Base-by-base conservation (phyloP, 176 grass and related monocot genomes). In the Carex pumila region DNA sequence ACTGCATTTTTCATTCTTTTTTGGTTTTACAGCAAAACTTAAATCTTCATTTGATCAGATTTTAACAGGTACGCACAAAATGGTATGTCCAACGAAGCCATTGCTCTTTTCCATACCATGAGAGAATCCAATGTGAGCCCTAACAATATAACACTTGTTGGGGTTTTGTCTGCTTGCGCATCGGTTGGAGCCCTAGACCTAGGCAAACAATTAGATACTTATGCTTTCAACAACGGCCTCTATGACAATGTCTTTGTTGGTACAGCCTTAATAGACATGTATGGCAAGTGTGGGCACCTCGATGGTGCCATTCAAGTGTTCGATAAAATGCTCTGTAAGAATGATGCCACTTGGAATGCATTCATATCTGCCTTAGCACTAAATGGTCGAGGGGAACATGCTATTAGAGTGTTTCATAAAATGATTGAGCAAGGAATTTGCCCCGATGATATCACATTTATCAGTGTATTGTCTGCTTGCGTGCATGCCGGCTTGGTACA, bases 191-290 rank as follows among this genome's bases (percentile, higher is more conserved):
- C 92, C 50, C 67, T 98, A 63, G 89, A 94, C 67, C 84, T 98
- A 50, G 95, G 95, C 41, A 49, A 57, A 58, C 78, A 87, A 79
- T 30, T 98, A 47, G 89, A 98, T 32, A 5, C 31, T 74, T 93
- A 98, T 25, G 89, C 90, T 63, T 88, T 70, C 13, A 32, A 31
- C 4, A 86, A 79, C 25, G 92, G 86, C 3, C 87, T 98, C 0
- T 92, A 92, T 54, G 43, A 8, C 37, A 93, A 98, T 87, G 90
- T 94, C 59, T 93, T 91, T 7, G 87, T 98, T 1, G 95, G 95
- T 65, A 98, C 92, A 30, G 89, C 92, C 3, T 91, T 94, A 64
- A 90, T 94, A 8, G 95, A 98, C 80, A 94, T 98, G 95, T 92
- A 92, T 22, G 89, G 87, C 18, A 94, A 98, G 69, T 94, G 95